Base-by-base conservation (phyloP, 1,284 basidiomycete genomes). In the Kwoniella shivajii region DNA sequence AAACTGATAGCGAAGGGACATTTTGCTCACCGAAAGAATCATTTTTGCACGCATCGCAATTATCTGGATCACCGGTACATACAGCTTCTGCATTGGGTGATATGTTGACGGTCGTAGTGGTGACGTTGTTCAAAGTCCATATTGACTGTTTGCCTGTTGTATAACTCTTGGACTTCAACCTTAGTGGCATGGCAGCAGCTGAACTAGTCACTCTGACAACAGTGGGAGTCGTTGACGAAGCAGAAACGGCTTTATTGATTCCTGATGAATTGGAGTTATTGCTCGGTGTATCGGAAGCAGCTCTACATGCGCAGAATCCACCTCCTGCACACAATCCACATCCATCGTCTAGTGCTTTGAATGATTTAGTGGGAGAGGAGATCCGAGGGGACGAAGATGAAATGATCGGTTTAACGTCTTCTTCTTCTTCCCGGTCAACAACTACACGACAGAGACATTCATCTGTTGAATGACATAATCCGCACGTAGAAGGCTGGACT, bases 21-120 rank as follows among this genome's bases (percentile, higher is more conserved):
- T n/a, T n/a, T n/a, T n/a, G n/a, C 73, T 59, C 50, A 75, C 75
- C 77, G 47, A 78, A 78, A 10, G 67, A 60, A 57, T 78, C 77
- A 50, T 78, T 68, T 46, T 65, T 59, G 60, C 77, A 78, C 4
- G 75, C 77, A 52, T 75, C 75, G 56, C 77, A 78, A 57, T 78
- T 78, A 13, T 57, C 65, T 6, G 77, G 77, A 65, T 78, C 77
- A 33, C 77, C 77, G 20, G 69, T 75, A 50, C 77, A 78, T 26
- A 74, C 71, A 9, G 76, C 71, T 49, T 76, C 74, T 22, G 20
- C 39, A 18, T 49, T 48, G 6, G 59, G 47, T 9, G 51, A 49
- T 3, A 58, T 51, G 3, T 65, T 51, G 11, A 24, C 22, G 16
- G 29, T 10, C 11, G 31, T 10, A 0, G 60, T 57, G 4, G 45